These are phyloP conservation scores for Rhizophagus prolifer DNA, from an alignment of 192 early-diverging fungal species.

Conservation along the genomic window DNA sequence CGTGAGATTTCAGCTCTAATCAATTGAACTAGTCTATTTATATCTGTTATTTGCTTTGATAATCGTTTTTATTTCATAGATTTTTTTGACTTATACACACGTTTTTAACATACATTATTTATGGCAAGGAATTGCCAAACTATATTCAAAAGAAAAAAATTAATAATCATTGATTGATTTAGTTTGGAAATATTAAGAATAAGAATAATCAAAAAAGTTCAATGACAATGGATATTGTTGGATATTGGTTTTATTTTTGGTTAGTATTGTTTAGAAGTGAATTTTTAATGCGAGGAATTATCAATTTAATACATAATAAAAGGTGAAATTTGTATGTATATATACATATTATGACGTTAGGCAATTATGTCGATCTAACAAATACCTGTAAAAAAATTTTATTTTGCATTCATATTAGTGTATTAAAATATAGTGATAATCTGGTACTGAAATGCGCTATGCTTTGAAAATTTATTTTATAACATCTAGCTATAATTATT, in stretches of 20 bases:
- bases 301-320: not conserved
- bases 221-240: not conserved
- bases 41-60: not conserved
- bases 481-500: no score
- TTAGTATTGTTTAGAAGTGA: not conserved
- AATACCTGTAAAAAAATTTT: no score
- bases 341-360: no score
- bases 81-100: not conserved
- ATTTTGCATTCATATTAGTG: no score
- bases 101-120: not conserved
- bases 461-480: no score
- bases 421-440: no score
- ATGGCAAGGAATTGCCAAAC: not conserved
- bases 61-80: not conserved
- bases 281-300: not conserved
- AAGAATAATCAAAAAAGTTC: not conserved
- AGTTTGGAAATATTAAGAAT: not conserved
- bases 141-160: not conserved
- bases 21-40: not conserved
- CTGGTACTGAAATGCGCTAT: no score
- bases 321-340: not conserved
- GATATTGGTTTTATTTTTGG: not conserved
- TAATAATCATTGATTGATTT: not conserved
- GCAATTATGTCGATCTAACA: no score
- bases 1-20: not conserved